phyloP scores from a whole-genome alignment of 305 asterid genomes.

The Caryopteris hybrid region DNA sequence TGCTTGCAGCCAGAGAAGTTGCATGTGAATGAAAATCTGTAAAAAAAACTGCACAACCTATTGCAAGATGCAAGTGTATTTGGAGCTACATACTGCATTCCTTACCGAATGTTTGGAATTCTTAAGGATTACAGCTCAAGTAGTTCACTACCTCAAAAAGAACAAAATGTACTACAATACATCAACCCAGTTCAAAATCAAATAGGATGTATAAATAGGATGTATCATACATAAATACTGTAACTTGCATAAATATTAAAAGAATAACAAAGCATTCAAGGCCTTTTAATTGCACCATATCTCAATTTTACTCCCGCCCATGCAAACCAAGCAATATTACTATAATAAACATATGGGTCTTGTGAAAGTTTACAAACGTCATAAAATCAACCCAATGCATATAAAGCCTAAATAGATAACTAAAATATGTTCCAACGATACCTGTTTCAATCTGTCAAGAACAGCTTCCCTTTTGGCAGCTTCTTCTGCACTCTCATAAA shows the following conservation, averaged over 20 bases:
- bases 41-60: neutral
- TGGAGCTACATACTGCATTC: neutral
- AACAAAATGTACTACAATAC: neutral
- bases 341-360: no score
- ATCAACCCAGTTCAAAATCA: neutral
- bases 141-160: neutral
- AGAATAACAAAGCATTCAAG: neutral
- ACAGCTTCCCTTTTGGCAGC: slow-evolving; percentile 70
- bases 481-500: slow-evolving; percentile 75
- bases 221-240: neutral
- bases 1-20: neutral
- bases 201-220: neutral
- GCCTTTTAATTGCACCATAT: neutral
- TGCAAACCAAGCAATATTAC: neutral
- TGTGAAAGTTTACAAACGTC: no score
- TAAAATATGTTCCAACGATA: slow-evolving; percentile 14
- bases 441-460: slow-evolving; percentile 67
- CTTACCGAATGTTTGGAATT: neutral
- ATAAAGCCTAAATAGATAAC: neutral
- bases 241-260: neutral
- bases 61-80: neutral
- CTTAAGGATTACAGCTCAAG: neutral
- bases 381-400: neutral
- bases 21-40: neutral
- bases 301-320: neutral